Evolutionary conservation across 2,329 filamentous ascomycete species (phyloP), one percentile per base, ranked within the genome.

Genomic region (Leptoxyphium fumago): DNA sequence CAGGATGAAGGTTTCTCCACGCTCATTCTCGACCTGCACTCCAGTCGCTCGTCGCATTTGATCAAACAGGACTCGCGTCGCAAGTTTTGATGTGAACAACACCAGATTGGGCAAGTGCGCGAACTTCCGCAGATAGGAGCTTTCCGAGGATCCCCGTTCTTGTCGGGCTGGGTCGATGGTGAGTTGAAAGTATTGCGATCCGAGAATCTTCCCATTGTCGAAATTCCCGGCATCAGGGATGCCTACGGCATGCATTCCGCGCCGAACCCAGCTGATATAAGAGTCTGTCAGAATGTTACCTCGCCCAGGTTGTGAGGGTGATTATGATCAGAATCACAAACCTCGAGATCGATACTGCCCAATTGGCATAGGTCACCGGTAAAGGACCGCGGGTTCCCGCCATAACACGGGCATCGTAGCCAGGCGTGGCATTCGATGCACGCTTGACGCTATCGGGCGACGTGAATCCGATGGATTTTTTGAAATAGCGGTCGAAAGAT

Each of bases 401-500:
- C n/a, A n/a, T n/a, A n/a, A n/a, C n/a, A n/a, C n/a, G n/a, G n/a
- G n/a, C n/a, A n/a, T 56, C 47, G 32, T 60, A 39, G 10, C 15
- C 17, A 15, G 38, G 9, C 9, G 10, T 39, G 9, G 38, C 38
- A 17, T 39, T 39, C 9, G 38, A 10, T 17, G 38, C 38, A 10
- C 38, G 10, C 10, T 10, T 39, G 38, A 10, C 9, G 29, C 29
- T 43, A 45, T 56, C 29, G 9, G 29, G 29, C n/a, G 29, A n/a
- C 9, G 29, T 32, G 39, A 55, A 52, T 2, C 51, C 39, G 3
- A 50, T 42, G 18, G 49, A 50, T 38, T 48, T 50, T 50, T 58
- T 43, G 50, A 51, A 55, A 46, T 49, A 53, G 39, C 54, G 48
- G 45, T 57, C 38, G 40, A 58, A 36, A 45, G 55, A 56, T 13